Conservation (phyloP, 331 rosid genomes). For the Saraca asoca region DNA sequence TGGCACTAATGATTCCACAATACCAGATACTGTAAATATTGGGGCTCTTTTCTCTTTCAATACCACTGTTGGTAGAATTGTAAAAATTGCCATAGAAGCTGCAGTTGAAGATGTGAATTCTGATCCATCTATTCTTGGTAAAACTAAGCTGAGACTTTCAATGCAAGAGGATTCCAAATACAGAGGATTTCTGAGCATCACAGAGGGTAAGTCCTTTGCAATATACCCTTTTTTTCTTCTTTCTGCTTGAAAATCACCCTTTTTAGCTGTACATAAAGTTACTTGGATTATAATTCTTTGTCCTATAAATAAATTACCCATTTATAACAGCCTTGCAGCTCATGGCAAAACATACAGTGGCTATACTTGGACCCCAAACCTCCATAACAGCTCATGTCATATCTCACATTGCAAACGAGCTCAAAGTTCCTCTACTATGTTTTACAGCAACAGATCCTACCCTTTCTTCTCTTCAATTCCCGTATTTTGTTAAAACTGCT, state of each 20-base stretch:
- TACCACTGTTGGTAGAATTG: constrained; percentile 52
- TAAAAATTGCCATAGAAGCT: constrained; percentile 57
- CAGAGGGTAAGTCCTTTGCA: constrained; percentile 67
- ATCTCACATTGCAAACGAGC: constrained; percentile 92
- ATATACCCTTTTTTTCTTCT: constrained; percentile 1
- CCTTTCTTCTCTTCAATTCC: constrained; percentile 86
- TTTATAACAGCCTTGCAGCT: constrained; percentile 75
- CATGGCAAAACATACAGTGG: constrained; percentile 81
- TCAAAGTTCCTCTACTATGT: constrained; percentile 78
- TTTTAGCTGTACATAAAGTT: constrained; percentile 14
- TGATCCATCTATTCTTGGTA: constrained; percentile 62
- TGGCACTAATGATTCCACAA: constrained; percentile 39
- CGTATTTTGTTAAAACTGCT: constrained; percentile 76
- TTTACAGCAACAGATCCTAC: constrained; percentile 89
- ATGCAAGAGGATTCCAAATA: constrained; percentile 65
- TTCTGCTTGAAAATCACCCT: constrained; percentile 9
- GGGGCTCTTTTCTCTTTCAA: constrained; percentile 61
- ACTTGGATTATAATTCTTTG: constrained; percentile 34
- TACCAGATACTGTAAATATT: constrained; percentile 55
- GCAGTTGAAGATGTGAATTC: constrained; percentile 71
- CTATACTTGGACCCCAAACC: constrained; percentile 95
- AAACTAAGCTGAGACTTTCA: constrained; percentile 49
- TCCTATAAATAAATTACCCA: constrained; percentile 25
- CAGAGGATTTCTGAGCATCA: constrained; percentile 75
- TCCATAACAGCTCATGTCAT: constrained; percentile 86